Percentiles rank a stretch among this genome's conserved stretches.
These are phyloP conservation scores for Imleria badia DNA, from an alignment of 768 basidiomycete genomes.

Conservation along the genomic window DNA sequence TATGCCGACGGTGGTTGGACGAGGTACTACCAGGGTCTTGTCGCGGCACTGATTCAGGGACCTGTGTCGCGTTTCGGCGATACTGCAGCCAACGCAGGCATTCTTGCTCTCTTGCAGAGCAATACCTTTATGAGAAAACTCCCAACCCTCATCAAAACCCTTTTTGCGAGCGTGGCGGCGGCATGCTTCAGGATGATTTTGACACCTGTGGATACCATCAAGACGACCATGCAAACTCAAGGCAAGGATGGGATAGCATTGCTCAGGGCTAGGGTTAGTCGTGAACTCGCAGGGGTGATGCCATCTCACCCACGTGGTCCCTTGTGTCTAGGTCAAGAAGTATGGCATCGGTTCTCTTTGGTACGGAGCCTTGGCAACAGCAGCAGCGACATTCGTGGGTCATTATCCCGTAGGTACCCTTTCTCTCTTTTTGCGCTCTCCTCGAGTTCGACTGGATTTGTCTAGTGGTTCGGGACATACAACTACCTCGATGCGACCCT, in stretches of 20 bases:
- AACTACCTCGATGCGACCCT: conserved; percentile 71
- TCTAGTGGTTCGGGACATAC: conserved; percentile 82
- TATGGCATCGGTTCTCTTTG: conserved; percentile 80
- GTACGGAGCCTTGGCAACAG: conserved; percentile 91
- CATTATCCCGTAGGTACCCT: conserved; percentile 68
- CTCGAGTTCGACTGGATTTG: conserved; percentile 2
- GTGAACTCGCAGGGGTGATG: not conserved
- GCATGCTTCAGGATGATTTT: conserved; percentile 89
- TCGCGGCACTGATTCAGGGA: conserved; percentile 84
- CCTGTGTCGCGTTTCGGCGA: conserved; percentile 88
- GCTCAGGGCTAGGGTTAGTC: conserved; percentile 59
- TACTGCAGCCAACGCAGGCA: conserved; percentile 92
- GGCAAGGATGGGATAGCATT: conserved; percentile 69
- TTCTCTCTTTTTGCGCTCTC: not conserved
- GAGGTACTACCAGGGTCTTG: conserved; percentile 87
- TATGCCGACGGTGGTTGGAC: conserved; percentile 77
- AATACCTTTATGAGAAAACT: conserved; percentile 69
- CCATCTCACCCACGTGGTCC: not conserved
- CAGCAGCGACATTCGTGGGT: conserved; percentile 91
- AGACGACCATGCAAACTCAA: conserved; percentile 94
- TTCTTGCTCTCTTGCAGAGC: conserved; percentile 78
- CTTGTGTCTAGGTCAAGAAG: conserved; percentile 51
- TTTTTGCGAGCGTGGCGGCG: conserved; percentile 75
- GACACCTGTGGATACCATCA: conserved; percentile 90
- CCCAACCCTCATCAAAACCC: conserved; percentile 67